A percentile compares a stretch with the other conserved stretches of the same genome.
These are phyloP conservation scores for Lactarius psammicola DNA, from an alignment of 768 basidiomycete species.

Conservation along the genomic window DNA sequence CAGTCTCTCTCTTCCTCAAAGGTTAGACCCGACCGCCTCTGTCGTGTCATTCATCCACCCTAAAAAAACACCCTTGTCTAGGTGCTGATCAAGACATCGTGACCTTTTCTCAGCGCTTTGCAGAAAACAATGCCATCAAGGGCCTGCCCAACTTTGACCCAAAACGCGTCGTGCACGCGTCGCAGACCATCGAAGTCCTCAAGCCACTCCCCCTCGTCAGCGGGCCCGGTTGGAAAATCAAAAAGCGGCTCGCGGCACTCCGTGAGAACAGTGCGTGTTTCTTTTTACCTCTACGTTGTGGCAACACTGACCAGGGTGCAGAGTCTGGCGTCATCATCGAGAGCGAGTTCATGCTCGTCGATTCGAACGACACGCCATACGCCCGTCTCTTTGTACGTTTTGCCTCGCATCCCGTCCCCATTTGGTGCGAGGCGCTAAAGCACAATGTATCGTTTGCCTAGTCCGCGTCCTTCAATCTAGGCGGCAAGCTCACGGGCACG, in stretches of 20 bases:
- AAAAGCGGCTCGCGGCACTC: slow-evolving; percentile 61
- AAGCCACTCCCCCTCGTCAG: slow-evolving; percentile 74
- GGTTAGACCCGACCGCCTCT: slow-evolving; percentile 36
- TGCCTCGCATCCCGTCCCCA: background rate
- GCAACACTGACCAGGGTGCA: slow-evolving; percentile 32
- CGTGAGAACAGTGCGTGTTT: slow-evolving; percentile 73
- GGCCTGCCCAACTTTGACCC: slow-evolving; percentile 72
- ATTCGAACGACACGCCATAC: slow-evolving; percentile 52
- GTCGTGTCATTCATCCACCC: background rate
- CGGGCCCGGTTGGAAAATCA: slow-evolving; percentile 77
- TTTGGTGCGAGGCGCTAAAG: background rate
- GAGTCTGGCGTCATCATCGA: slow-evolving; percentile 76
- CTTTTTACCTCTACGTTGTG: background rate
- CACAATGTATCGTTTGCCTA: slow-evolving; percentile 22
- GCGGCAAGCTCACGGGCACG: slow-evolving; percentile 40
- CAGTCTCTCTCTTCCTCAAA: slow-evolving; percentile 75
- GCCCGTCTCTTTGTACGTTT: slow-evolving; percentile 42
- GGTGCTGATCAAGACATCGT: slow-evolving; percentile 65
- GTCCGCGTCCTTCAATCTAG: slow-evolving; percentile 45
- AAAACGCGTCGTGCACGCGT: slow-evolving; percentile 67
- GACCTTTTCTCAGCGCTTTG: slow-evolving; percentile 56
- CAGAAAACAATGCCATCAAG: slow-evolving; percentile 43
- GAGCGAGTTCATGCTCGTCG: slow-evolving; percentile 59
- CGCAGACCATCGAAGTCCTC: slow-evolving; percentile 76
- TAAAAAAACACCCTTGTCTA: slow-evolving; percentile 26